Evolutionary conservation across 352 stramenopile species (phyloP).

Genomic region (Globisporangium emineosum): DNA sequence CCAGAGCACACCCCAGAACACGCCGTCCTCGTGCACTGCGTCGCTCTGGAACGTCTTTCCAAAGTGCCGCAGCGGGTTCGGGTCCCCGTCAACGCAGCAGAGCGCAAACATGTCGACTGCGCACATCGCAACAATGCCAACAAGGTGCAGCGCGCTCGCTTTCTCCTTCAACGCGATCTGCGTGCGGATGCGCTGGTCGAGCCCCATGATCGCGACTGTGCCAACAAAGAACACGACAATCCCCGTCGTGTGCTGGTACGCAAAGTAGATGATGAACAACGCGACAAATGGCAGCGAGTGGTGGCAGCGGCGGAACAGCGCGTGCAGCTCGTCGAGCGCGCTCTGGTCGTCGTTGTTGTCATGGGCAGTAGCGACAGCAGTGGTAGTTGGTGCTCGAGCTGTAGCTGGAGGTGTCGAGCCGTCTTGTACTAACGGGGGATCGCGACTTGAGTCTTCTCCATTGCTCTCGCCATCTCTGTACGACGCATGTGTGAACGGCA

Average conservation of each 20-base stretch:
- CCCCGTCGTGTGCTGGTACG: slow-evolving; percentile 69
- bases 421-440: neutral
- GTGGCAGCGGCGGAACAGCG: slow-evolving; percentile 62
- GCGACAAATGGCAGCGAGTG: slow-evolving; percentile 72
- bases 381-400: neutral
- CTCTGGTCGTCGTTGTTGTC: slow-evolving; percentile 45
- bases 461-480: neutral
- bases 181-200: slow-evolving; percentile 61
- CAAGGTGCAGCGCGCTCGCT: slow-evolving; percentile 45
- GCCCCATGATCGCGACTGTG: slow-evolving; percentile 61
- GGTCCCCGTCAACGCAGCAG: slow-evolving; percentile 54
- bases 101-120: slow-evolving; percentile 57
- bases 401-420: neutral
- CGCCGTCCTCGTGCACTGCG: slow-evolving; percentile 21
- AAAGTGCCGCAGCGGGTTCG: slow-evolving; percentile 59
- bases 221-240: slow-evolving; percentile 69
- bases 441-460: neutral
- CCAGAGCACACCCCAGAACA: slow-evolving; percentile 71
- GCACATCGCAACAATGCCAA: slow-evolving; percentile 54
- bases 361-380: neutral
- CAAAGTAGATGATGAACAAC: slow-evolving; percentile 74
- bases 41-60: slow-evolving; percentile 31
- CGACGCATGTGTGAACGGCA: neutral
- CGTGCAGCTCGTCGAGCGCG: slow-evolving; percentile 57
- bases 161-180: slow-evolving; percentile 80